A percentile compares a stretch with the other conserved stretches of the same genome.
phyloP scores from a whole-genome alignment of 768 basidiomycete species.

The Lactarius quietus region DNA sequence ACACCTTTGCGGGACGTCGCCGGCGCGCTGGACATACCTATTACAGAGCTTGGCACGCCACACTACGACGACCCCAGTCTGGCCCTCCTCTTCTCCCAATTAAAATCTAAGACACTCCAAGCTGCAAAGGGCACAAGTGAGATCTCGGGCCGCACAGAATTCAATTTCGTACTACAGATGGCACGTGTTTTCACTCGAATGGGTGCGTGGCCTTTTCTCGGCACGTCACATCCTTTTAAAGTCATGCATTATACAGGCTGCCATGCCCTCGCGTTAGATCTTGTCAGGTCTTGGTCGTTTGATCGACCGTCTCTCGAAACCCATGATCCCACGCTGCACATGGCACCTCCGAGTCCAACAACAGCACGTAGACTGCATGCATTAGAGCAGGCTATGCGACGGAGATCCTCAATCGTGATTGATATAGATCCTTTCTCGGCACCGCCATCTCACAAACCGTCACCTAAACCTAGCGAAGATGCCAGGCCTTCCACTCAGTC shows the following conservation, averaged over 20 bases:
- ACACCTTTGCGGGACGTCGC: constrained; percentile 77
- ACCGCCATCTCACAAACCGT: constrained; percentile 53
- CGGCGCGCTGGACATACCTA: constrained; percentile 47
- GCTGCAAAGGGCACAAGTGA: constrained; percentile 90
- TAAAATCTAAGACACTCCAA: constrained; percentile 88
- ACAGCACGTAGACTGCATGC: constrained; percentile 46
- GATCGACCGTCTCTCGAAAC: constrained; percentile 59
- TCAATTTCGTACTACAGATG: constrained; percentile 94
- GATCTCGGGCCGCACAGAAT: constrained; percentile 83
- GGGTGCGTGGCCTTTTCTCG: constrained; percentile 52
- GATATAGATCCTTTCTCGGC: constrained; percentile 78
- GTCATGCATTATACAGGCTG: constrained; percentile 57
- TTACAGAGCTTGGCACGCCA: constrained; percentile 72
- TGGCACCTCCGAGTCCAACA: constrained; percentile 43
- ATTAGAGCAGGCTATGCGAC: constrained; percentile 51
- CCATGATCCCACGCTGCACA: constrained; percentile 27
- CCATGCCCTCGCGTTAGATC: constrained; percentile 85
- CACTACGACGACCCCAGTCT: constrained; percentile 94
- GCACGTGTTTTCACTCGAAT: constrained; percentile 91
- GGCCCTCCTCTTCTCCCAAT: constrained; percentile 82
- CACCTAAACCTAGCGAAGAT: constrained; percentile 38
- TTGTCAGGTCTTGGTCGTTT: constrained; percentile 90
- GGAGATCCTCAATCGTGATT: constrained; percentile 75
- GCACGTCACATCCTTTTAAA: not conserved
- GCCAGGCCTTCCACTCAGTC: constrained; percentile 26